Evolutionary conservation across 768 basidiomycete genomes (phyloP), one percentile per base, ranked within the genome.

Genomic region (Lentinula raphanica): DNA sequence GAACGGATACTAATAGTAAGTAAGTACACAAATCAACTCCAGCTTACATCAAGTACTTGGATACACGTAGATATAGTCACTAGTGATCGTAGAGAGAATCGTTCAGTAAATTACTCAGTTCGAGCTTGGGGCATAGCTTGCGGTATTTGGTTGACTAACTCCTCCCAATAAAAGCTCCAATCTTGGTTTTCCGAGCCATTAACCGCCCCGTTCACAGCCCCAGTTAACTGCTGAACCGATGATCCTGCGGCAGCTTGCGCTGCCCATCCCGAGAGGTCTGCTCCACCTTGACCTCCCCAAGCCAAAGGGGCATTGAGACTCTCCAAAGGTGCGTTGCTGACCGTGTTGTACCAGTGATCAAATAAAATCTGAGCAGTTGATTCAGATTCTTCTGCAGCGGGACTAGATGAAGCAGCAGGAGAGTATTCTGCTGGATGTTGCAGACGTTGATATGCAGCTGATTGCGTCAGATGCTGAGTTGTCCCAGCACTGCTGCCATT

Each of bases 331-430:
- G 84, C 79, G 58, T 85, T 87, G 65, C 83, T 88, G 62, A 91
- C 82, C n/a, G 86, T 84, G 60, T 86, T 87, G 66, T 84, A 88
- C 91, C 92, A 93, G 60, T 92, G 87, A 68, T 94, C 90, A 48
- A 94, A 74, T 56, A 94, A 68, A 11, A 82, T 82, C 66, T 94
- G 91, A 3, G 90, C 90, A 6, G 86, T 76, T 25, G 81, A 84
- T 66, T 91, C 86, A 9, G 88, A 90, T 48, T 92, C 91, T 44
- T 79, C 85, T 58, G 74, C 78, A 51, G 68, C 69, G 1, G 87
- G 90, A 66, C 88, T 90, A n/a, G 81, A 82, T 23, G 86, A 81
- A 17, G 80, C 84, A 1, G 83, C 81, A 38, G 85, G 83, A 15
- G 88, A 87, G 57, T 73, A 72, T 31, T 86, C 85, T 36, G 71